Evolutionary conservation across 2,329 filamentous ascomycete species (phyloP).

Genomic region (Stromatinia cepivora): DNA sequence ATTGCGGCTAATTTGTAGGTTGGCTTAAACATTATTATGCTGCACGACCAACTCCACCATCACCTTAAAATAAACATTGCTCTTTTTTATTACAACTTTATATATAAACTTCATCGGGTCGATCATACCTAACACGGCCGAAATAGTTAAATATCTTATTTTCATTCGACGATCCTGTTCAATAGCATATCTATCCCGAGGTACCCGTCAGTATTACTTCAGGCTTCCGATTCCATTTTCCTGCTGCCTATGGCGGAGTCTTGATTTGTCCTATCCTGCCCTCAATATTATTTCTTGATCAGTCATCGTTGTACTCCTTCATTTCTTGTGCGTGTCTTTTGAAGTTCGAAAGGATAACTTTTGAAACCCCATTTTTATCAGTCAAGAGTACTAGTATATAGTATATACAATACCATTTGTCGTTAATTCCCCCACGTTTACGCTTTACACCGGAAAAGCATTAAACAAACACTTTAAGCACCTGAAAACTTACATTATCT

Average conservation of each 20-base stretch:
- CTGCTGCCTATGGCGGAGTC: constrained; percentile 22
- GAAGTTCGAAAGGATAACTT: constrained; percentile 5
- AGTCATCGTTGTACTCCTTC: constrained; percentile 1
- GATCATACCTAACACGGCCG: neutral
- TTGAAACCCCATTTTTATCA: neutral
- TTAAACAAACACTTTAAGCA: neutral
- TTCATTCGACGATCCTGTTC: neutral
- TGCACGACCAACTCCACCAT: constrained; percentile 3
- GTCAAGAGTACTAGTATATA: neutral
- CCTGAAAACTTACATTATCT: neutral
- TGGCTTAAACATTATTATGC: neutral
- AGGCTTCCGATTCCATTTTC: constrained; percentile 22
- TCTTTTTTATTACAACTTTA: neutral
- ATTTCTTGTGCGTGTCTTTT: neutral
- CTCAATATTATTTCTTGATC: constrained; percentile 3
- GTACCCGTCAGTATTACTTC: constrained; percentile 13
- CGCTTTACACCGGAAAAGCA: neutral
- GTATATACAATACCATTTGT: neutral
- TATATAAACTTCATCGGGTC: neutral
- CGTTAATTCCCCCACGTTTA: neutral
- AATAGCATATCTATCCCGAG: neutral
- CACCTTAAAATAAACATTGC: constrained; percentile 13
- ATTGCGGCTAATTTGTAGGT: constrained; percentile 3
- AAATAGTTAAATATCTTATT: neutral
- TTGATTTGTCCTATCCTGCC: constrained; percentile 1